These are phyloP conservation scores for Leccinum solheimii DNA, from an alignment of 1,284 basidiomycete genomes.

Conservation along the genomic window DNA sequence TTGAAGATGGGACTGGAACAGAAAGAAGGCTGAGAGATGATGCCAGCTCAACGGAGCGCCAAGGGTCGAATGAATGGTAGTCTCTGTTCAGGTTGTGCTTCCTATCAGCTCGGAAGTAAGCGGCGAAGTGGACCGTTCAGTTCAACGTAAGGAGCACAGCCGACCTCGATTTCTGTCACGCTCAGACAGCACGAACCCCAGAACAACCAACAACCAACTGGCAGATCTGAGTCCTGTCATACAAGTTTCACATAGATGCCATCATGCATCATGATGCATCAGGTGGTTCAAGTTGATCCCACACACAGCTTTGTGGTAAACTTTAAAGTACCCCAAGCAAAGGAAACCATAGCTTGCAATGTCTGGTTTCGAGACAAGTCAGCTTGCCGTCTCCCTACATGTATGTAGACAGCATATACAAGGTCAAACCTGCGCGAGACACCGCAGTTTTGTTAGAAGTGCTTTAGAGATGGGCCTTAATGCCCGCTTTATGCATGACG, in stretches of 20 bases:
- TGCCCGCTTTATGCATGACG: conserved; percentile 56
- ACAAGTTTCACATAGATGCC: no score
- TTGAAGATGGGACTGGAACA: neutral
- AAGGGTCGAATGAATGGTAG: neutral
- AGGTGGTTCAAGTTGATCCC: neutral
- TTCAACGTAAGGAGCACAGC: neutral
- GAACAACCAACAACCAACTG: neutral
- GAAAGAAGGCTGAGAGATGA: neutral
- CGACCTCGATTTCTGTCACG: neutral
- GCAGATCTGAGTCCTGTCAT: no score
- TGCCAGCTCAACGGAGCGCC: neutral
- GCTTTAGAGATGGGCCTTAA: conserved; percentile 55
- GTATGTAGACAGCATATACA: neutral
- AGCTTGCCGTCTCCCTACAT: neutral
- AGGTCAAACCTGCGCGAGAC: neutral
- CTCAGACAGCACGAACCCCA: neutral
- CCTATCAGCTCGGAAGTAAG: neutral
- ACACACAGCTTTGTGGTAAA: neutral
- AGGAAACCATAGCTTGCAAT: neutral
- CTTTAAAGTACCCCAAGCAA: neutral
- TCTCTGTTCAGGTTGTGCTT: neutral
- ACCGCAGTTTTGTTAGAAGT: no score
- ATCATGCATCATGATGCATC: no score
- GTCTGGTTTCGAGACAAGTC: neutral
- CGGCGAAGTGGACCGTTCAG: no score